Percentiles rank a stretch among this genome's conserved stretches.
These are phyloP conservation scores for Citrus maxima DNA, from an alignment of 345 rosid genomes.

Conservation along the genomic window DNA sequence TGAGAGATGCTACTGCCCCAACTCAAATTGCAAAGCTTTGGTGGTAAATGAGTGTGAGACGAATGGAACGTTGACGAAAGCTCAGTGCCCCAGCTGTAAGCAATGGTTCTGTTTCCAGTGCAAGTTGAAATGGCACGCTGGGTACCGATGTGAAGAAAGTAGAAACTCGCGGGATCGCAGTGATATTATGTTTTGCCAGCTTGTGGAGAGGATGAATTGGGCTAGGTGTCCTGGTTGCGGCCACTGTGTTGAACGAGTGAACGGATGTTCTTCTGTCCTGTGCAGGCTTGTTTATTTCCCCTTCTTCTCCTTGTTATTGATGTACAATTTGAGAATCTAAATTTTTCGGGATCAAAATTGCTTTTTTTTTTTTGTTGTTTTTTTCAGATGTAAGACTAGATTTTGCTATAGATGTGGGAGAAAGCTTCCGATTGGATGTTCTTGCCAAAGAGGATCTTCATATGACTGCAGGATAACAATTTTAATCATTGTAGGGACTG, in stretches of 20 bases:
- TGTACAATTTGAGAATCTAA: too few relatives aligned
- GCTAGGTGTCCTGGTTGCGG: constrained; percentile 28
- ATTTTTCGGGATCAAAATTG: too few relatives aligned
- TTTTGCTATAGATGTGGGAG: background rate
- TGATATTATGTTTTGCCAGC: too few relatives aligned
- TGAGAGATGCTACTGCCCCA: too few relatives aligned
- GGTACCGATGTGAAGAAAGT: constrained; percentile 17
- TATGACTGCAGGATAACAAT: too few relatives aligned
- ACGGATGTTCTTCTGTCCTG: constrained; percentile 16
- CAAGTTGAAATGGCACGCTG: constrained; percentile 30
- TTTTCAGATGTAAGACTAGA: background rate
- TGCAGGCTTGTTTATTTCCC: too few relatives aligned
- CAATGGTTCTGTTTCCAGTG: constrained; percentile 25
- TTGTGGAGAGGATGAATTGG: background rate
- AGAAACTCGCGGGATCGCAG: too few relatives aligned
- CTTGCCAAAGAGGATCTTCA: too few relatives aligned
- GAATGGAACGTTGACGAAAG: constrained; percentile 19
- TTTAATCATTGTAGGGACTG: fast-evolving
- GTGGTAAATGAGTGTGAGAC: constrained; percentile 23
- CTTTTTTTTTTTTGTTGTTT: too few relatives aligned
- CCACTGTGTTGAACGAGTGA: constrained; percentile 22
- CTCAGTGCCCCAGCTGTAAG: constrained; percentile 28
- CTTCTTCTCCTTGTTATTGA: too few relatives aligned
- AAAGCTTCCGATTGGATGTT: background rate
- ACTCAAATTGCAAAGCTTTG: too few relatives aligned